Evolutionary conservation across 2,329 filamentous ascomycete genomes (phyloP), one percentile per base, ranked within the genome.

Genomic region (Ceratocystis destructans): DNA sequence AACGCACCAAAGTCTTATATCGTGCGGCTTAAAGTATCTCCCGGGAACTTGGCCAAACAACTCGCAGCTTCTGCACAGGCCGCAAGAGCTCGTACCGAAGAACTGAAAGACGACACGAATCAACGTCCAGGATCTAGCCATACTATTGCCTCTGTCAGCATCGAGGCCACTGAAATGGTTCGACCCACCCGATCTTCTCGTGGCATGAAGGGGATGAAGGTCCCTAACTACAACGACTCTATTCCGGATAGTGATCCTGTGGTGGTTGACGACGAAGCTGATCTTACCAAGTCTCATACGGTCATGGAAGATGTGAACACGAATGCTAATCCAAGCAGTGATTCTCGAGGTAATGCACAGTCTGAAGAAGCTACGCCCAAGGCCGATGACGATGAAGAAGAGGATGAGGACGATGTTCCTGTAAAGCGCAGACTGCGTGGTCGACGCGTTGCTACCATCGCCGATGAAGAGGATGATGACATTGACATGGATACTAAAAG

Each of bases 121-220:
- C 82, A 86, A 70, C 75, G 87, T 15, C 82, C 83, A 5, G 82
- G 78, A 70, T 86, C 84, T 6, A 84, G 84, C n/a, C 79, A 77
- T 66, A 83, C 87, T 69, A 79, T 78, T 22, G 77, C 77, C 50
- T 72, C 77, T 1, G 77, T 80, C 48, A 76, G 76, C 20, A 79
- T 7, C 10, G 17, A n/a, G 5, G 28, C 10, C 17, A 41, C 44
- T 15, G 57, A 65, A 48, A 68, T 68, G 66, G 61, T 41, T 15
- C 77, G 78, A 33, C 73, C 69, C 8, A 75, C 74, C 1, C 76
- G 81, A 68, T 74, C 78, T 4, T 80, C 80, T 0, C 79, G 82
- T 53, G 79, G 77, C 17, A 73, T 74, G 17, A 85, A 85, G 72
- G 78, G 78, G 5, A 69, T 82, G 1, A 81, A 79, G 72, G 17